Evolutionary conservation across 1,284 basidiomycete species (phyloP), one percentile per base, ranked within the genome.

Genomic region (Trametes hirsuta): DNA sequence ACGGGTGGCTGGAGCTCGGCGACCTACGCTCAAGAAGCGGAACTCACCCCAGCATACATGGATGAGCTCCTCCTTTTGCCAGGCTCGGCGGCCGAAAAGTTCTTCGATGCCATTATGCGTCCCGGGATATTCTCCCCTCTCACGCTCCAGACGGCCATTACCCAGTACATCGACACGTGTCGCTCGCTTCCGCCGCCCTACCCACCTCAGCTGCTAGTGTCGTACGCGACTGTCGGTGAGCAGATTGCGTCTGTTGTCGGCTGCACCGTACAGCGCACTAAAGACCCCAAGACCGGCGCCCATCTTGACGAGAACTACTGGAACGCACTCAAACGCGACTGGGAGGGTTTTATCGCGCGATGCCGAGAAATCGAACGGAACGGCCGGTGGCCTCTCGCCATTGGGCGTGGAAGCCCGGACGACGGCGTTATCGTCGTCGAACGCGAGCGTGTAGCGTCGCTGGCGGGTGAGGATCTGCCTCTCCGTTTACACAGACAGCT

Each of bases 311-410:
- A 86, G 49, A 86, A 86, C 54, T 95, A 93, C 72, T 90, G 91
- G 84, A 90, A 85, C 67, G 86, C 88, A 0, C 76, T 96, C 64
- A 95, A 94, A 73, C 79, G 91, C 41, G 94, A 97, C 68, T 97
- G 95, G 94, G 91, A 97, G 69, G 93, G 94, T 1, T 93, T 97
- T 69, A 87, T 96, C 64, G 90, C 95, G 12, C 84, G 93, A 44
- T 94, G 93, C 68, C 85, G 92, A 58, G 93, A 95, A 68, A 81
- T 94, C 12, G 94, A 97, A 74, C 86, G 91, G 48, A 87, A 87
- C 65, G 92, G 90, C 22, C 83, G 94, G 47, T 93, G 91, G 89
- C 93, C 94, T 0, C 79, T 96, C 14, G 81, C 82, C 12, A 78
- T 94, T 37, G 87, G 85, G 37, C 70, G 80, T 25, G 81, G 83